A percentile compares a stretch with the other conserved stretches of the same genome.
phyloP scores from a whole-genome alignment of 352 stramenopile genomes.

The Pseudoperonospora humuli region DNA sequence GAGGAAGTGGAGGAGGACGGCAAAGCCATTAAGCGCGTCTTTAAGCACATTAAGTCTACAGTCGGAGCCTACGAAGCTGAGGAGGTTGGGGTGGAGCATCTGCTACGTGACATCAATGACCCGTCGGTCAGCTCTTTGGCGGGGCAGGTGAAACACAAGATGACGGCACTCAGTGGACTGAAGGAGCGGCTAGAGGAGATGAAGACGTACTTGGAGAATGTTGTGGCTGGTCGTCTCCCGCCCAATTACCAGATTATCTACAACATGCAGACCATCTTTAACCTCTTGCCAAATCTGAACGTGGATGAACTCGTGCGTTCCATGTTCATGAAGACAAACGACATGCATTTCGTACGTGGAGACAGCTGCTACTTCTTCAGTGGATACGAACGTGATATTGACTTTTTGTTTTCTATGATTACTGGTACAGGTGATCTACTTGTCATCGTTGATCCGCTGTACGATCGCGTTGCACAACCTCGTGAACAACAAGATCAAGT shows the following conservation, averaged over 20 bases:
- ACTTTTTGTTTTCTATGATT: conserved; percentile 1
- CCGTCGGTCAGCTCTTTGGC: conserved; percentile 97
- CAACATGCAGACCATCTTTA: conserved; percentile 99
- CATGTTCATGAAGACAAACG: conserved; percentile 99
- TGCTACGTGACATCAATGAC: conserved; percentile 99
- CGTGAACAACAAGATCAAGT: conserved; percentile 99
- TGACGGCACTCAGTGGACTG: conserved; percentile 91
- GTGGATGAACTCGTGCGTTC: conserved; percentile 93
- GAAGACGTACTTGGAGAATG: conserved; percentile 95
- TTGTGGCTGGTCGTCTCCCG: conserved; percentile 69
- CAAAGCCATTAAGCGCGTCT: conserved; percentile 94
- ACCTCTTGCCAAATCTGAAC: conserved; percentile 98
- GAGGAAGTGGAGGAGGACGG: conserved; percentile 95
- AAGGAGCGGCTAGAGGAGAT: conserved; percentile 95
- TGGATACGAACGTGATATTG: not conserved
- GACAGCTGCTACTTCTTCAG: not conserved
- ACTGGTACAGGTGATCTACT: conserved; percentile 89
- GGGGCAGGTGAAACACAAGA: conserved; percentile 98
- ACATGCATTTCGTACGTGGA: conserved; percentile 96
- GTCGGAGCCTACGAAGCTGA: conserved; percentile 95
- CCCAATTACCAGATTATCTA: conserved; percentile 94
- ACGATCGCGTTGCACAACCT: conserved; percentile 98
- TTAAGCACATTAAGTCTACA: conserved; percentile 96
- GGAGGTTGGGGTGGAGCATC: conserved; percentile 97
- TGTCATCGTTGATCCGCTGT: conserved; percentile 94